phyloP scores from a whole-genome alignment of 2,329 filamentous ascomycete genomes.

The Fusarium brachygibbosum region DNA sequence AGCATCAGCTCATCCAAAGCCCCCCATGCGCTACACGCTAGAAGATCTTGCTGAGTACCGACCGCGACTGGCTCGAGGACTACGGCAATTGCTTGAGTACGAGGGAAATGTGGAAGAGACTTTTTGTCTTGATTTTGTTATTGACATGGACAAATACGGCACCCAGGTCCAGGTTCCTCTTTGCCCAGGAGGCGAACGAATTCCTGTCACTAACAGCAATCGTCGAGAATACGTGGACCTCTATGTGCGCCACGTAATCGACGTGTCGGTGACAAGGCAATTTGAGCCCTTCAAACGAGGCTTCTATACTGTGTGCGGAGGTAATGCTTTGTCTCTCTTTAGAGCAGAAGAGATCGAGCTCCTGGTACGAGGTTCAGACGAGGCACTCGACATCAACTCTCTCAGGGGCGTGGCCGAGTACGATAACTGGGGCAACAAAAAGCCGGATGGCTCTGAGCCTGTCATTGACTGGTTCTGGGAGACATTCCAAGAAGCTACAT shows the following conservation, averaged over 20 bases:
- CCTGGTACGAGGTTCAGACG: constrained; percentile 86
- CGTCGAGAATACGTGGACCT: constrained; percentile 87
- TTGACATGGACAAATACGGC: constrained; percentile 83
- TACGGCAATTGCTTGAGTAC: constrained; percentile 82
- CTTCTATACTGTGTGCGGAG: constrained; percentile 92
- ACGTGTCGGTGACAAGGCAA: constrained; percentile 81
- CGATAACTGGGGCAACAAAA: constrained; percentile 78
- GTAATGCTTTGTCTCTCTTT: constrained; percentile 89
- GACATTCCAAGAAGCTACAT: constrained; percentile 75
- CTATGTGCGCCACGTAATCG: constrained; percentile 84
- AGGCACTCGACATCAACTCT: constrained; percentile 81
- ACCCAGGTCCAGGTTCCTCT: constrained; percentile 75
- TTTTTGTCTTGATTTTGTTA: constrained; percentile 85
- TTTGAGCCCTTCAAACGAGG: constrained; percentile 95
- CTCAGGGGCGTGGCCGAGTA: constrained; percentile 83
- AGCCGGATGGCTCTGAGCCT: constrained; percentile 71
- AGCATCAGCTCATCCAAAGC: constrained; percentile 67
- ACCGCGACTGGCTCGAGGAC: constrained; percentile 79
- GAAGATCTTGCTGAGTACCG: constrained; percentile 87
- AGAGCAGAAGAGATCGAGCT: constrained; percentile 93
- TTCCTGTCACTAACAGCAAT: constrained; percentile 85
- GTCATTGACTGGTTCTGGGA: constrained; percentile 92
- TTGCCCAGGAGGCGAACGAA: constrained; percentile 78
- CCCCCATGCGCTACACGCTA: constrained; percentile 79
- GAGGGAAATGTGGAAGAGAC: constrained; percentile 85